Conservation (phyloP, 2,329 filamentous ascomycete species). For the Emmonsiellopsis sp. region DNA sequence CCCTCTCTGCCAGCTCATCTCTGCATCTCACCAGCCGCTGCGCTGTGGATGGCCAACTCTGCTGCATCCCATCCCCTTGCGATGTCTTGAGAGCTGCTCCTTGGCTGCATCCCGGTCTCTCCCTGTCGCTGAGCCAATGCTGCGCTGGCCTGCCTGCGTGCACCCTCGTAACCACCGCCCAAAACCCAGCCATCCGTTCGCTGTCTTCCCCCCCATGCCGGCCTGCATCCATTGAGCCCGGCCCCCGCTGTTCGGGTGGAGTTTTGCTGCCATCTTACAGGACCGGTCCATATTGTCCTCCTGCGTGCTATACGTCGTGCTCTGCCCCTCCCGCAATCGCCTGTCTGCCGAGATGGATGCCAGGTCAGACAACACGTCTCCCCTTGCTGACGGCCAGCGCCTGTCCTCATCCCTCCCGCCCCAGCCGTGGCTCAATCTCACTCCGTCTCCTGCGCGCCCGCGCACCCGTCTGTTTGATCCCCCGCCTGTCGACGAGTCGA, state of each 20-base stretch:
- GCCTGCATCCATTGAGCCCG: background rate
- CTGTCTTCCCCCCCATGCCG: background rate
- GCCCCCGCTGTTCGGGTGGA: background rate
- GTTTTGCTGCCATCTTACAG: slow-evolving; percentile 2
- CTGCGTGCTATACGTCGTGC: background rate
- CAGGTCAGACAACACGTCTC: slow-evolving; percentile 18
- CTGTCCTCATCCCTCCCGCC: slow-evolving; percentile 23
- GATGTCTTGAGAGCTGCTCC: slow-evolving; percentile 1
- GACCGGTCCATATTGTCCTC: background rate
- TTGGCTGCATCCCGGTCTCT: slow-evolving; percentile 10
- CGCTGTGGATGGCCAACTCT: slow-evolving; percentile 3
- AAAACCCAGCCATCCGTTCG: slow-evolving; percentile 2
- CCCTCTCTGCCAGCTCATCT: slow-evolving; percentile 13
- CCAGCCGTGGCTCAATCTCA: slow-evolving; percentile 23
- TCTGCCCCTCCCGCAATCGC: background rate
- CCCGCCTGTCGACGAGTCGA: slow-evolving; percentile 19
- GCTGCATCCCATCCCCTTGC: background rate
- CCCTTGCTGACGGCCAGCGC: slow-evolving; percentile 20
- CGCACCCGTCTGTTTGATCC: slow-evolving; percentile 18
- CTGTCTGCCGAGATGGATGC: slow-evolving; percentile 24
- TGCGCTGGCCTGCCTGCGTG: background rate
- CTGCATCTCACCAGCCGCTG: slow-evolving; percentile 11
- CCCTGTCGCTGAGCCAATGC: slow-evolving; percentile 9
- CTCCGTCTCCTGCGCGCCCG: slow-evolving; percentile 18
- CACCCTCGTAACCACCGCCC: background rate